Conservation (phyloP, 495 filamentous ascomycete genomes). For the Aspergillus avenaceus region DNA sequence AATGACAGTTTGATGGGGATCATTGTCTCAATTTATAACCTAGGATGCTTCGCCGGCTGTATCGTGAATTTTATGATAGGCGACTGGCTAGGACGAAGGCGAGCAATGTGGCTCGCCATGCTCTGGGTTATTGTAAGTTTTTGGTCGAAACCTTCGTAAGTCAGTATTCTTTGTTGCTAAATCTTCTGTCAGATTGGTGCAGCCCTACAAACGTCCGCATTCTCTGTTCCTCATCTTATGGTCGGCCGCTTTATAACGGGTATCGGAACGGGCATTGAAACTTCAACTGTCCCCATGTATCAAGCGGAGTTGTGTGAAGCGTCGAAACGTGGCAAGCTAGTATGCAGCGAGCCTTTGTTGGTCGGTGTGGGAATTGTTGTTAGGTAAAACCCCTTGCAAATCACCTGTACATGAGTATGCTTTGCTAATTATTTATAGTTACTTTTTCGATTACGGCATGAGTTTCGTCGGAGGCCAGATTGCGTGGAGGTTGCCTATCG, state of each 20-base stretch:
- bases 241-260: slow-evolving; percentile 47
- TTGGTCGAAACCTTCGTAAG: background rate
- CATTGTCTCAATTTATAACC: slow-evolving; percentile 48
- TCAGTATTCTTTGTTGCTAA: background rate
- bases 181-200: slow-evolving; percentile 28
- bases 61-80: slow-evolving; percentile 44
- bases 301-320: slow-evolving; percentile 43
- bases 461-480: slow-evolving; percentile 34
- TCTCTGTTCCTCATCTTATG: slow-evolving; percentile 41
- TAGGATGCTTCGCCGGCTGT: slow-evolving; percentile 46
- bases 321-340: slow-evolving; percentile 36
- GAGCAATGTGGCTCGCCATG: slow-evolving; percentile 40
- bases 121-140: slow-evolving; percentile 26
- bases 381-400: slow-evolving; percentile 13
- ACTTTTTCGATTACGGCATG: slow-evolving; percentile 50
- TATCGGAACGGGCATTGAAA: slow-evolving; percentile 47
- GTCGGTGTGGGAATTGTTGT: slow-evolving; percentile 36
- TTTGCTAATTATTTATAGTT: slow-evolving; percentile 12
- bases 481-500: slow-evolving; percentile 47
- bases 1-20: slow-evolving; percentile 39
- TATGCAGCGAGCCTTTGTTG: slow-evolving; percentile 44
- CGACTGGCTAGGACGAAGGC: slow-evolving; percentile 44
- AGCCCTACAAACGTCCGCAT: slow-evolving; percentile 40
- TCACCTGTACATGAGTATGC: background rate
- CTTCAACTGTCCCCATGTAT: slow-evolving; percentile 44